Percentiles rank a stretch among this genome's conserved stretches.
Conservation (phyloP, 768 basidiomycete species). For the Pleurotus platypus region DNA sequence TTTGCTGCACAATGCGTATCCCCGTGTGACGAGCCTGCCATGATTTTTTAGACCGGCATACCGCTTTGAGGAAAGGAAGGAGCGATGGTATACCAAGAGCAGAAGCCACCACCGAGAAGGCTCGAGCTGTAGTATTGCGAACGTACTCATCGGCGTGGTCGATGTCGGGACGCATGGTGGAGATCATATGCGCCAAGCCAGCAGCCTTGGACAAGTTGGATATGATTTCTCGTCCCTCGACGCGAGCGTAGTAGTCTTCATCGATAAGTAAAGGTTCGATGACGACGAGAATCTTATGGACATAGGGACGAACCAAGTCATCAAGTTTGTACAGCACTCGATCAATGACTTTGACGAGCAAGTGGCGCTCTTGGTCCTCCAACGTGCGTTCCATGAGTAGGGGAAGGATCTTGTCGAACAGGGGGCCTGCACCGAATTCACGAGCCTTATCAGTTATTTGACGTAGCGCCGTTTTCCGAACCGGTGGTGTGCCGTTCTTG, state of each 20-base stretch:
- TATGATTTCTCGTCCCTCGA: constrained; percentile 99
- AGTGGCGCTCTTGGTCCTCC: constrained; percentile 97
- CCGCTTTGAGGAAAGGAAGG: constrained; percentile 96
- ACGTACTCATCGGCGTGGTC: constrained; percentile 99
- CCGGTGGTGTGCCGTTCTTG: constrained; percentile 98
- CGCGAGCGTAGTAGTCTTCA: constrained; percentile 94
- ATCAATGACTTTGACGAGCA: constrained; percentile 98
- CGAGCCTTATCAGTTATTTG: constrained; percentile 99
- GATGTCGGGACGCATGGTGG: constrained; percentile 99
- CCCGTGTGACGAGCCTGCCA: constrained; percentile 99
- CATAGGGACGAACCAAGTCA: constrained; percentile 97
- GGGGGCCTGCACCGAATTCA: constrained; percentile 95
- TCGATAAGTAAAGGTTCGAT: constrained; percentile 99
- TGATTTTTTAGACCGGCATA: constrained; percentile 98
- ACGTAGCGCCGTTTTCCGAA: constrained; percentile 94
- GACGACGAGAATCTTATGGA: constrained; percentile 99
- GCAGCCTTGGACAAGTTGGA: constrained; percentile 98
- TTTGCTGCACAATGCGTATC: constrained; percentile 99
- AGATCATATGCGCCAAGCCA: constrained; percentile 99
- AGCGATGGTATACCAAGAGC: constrained; percentile 97
- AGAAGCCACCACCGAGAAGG: constrained; percentile 98
- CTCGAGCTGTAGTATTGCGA: constrained; percentile 97
- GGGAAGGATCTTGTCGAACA: constrained; percentile 98
- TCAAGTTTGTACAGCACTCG: constrained; percentile 98
- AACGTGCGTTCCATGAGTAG: constrained; percentile 96